Evolutionary conservation across 139 green algal species (phyloP).

Genomic region (Limnomonas spitsbergensis): DNA sequence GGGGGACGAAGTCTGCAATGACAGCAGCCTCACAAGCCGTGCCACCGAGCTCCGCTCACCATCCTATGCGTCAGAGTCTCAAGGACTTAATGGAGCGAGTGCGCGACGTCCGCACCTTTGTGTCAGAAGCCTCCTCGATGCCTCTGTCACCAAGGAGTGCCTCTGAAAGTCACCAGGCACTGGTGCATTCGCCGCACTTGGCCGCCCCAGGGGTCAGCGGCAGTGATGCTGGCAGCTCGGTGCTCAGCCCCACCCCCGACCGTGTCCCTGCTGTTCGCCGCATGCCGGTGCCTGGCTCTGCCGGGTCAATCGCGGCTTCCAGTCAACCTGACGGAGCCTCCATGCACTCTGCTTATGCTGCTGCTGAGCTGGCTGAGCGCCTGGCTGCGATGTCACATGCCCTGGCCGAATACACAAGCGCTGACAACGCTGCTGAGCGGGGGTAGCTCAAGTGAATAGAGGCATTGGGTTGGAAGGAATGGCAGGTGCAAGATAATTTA

Average conservation of each 20-base stretch:
- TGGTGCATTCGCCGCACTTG: neutral
- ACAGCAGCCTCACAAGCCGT: neutral
- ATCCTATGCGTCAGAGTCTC: neutral
- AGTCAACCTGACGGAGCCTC: neutral
- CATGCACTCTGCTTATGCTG: neutral
- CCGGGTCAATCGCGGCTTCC: no score
- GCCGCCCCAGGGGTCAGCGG: neutral
- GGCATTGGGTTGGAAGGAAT: no score
- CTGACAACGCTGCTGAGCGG: neutral
- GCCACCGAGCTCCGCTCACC: neutral
- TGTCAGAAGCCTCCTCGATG: neutral
- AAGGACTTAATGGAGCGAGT: neutral
- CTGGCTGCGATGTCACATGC: neutral
- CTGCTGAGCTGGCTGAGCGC: neutral
- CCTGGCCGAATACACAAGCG: neutral
- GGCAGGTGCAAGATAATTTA: no score
- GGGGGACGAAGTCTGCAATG: no score
- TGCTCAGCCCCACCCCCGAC: no score
- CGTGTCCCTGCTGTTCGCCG: no score
- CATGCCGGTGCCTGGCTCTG: no score
- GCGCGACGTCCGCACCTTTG: neutral
- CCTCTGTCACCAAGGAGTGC: neutral
- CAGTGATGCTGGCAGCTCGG: neutral
- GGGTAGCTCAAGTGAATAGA: no score
- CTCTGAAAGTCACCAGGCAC: neutral